Percentiles rank a stretch among this genome's conserved stretches.
phyloP scores from a whole-genome alignment of 805 yeast genomes.

The Metschnikowia amazonensis region DNA sequence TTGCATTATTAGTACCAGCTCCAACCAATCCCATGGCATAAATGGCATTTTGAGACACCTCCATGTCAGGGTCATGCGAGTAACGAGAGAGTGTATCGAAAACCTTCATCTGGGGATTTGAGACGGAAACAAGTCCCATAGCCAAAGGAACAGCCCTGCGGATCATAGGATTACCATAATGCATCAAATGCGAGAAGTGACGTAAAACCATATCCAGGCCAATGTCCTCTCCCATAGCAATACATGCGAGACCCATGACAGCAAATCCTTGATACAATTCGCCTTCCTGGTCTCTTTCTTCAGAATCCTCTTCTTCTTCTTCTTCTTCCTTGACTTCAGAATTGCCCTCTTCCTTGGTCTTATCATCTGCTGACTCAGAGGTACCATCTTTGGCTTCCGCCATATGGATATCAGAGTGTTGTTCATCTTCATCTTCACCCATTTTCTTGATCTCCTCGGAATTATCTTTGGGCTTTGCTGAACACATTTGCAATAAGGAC shows the following conservation, averaged over 20 bases:
- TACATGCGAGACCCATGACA: conserved; percentile 88
- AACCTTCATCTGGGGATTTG: conserved; percentile 95
- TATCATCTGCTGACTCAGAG: conserved; percentile 20
- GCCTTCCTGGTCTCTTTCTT: conserved; percentile 43
- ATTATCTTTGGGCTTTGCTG: conserved; percentile 60
- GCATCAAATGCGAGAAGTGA: conserved; percentile 96
- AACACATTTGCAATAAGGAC: conserved; percentile 81
- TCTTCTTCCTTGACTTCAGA: conserved; percentile 11
- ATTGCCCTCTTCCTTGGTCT: conserved; percentile 17
- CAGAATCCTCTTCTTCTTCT: conserved; percentile 26
- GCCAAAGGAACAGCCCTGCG: conserved; percentile 96
- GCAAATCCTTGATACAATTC: conserved; percentile 78
- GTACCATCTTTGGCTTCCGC: conserved; percentile 32
- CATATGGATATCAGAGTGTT: conserved; percentile 21
- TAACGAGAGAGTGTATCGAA: conserved; percentile 94
- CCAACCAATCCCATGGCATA: conserved; percentile 98
- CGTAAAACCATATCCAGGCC: conserved; percentile 97
- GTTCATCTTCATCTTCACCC: conserved; percentile 26
- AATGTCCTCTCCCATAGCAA: conserved; percentile 96
- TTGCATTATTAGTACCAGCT: conserved; percentile 97
- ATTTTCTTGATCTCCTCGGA: conserved; percentile 57
- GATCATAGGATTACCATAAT: conserved; percentile 88
- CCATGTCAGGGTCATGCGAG: conserved; percentile 92
- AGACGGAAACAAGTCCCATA: conserved; percentile 91
- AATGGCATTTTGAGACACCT: conserved; percentile 91